phyloP scores from a whole-genome alignment of 495 filamentous ascomycete genomes.

The Podospora conica region DNA sequence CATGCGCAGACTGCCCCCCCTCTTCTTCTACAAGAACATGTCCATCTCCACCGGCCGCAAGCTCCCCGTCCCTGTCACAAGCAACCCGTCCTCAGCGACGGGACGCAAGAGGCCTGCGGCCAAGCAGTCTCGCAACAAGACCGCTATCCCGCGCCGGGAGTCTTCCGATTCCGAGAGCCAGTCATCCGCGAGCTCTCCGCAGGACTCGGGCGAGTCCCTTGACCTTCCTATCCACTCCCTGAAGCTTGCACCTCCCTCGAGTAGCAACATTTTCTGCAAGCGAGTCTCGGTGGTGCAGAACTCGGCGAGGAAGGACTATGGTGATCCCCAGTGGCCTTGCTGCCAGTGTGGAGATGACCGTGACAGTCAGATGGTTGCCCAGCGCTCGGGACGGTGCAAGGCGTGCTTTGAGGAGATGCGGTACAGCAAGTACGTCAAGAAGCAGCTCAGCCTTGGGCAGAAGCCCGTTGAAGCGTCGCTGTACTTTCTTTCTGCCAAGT shows the following conservation, averaged over 20 bases:
- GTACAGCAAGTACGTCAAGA: neutral
- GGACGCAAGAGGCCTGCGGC: neutral
- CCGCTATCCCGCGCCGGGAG: neutral
- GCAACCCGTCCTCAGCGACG: neutral
- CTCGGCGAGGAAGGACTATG: neutral
- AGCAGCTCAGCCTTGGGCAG: neutral
- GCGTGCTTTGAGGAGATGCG: neutral
- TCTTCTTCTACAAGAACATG: neutral
- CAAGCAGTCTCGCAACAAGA: neutral
- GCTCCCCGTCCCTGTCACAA: neutral
- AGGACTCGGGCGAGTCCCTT: neutral
- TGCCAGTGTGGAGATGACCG: neutral
- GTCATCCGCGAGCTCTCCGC: neutral
- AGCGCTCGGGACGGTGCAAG: neutral
- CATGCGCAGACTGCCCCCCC: neutral
- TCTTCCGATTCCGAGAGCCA: neutral
- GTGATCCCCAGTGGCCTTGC: neutral
- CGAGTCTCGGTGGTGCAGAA: no score
- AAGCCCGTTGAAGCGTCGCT: neutral
- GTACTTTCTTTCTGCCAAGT: no score
- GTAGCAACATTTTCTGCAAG: neutral
- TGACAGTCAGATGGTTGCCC: neutral
- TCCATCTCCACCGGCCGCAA: neutral
- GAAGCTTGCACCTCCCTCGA: neutral
- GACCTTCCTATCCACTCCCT: neutral